A percentile compares a stretch with the other conserved stretches of the same genome.
Evolutionary conservation across 441 rosid genomes (phyloP).

Genomic region (Pelargonium myrrhifolium): DNA sequence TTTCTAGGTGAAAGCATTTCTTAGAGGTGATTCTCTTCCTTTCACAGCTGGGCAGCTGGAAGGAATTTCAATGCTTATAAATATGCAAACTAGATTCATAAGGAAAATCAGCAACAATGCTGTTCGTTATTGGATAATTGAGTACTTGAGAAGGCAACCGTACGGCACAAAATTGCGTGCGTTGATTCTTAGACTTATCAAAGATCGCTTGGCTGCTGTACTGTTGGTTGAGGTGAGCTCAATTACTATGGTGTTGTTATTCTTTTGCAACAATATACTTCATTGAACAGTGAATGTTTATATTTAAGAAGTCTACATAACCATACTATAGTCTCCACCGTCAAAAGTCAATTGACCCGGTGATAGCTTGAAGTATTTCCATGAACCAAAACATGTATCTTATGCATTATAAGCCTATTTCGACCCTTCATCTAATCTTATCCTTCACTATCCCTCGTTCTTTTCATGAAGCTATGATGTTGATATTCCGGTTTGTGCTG

Average conservation of each 20-base stretch:
- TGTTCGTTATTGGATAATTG: constrained; percentile 86
- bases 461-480: background rate
- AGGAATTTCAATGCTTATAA: constrained; percentile 66
- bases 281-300: background rate
- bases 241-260: background rate
- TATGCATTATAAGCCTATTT: too few relatives aligned
- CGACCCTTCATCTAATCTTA: too few relatives aligned
- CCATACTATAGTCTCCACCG: too few relatives aligned
- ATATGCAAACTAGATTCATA: constrained; percentile 52
- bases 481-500: background rate
- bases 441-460: too few relatives aligned
- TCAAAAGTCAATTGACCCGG: too few relatives aligned
- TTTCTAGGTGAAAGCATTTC: constrained; percentile 71
- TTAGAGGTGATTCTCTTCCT: constrained; percentile 74
- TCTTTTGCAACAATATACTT: background rate
- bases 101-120: constrained; percentile 55
- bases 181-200: constrained; percentile 68
- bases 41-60: constrained; percentile 86
- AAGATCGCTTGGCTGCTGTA: constrained; percentile 72
- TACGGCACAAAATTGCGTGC: constrained; percentile 62
- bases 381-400: too few relatives aligned
- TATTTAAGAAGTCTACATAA: too few relatives aligned
- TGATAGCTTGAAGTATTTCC: too few relatives aligned
- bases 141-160: constrained; percentile 70
- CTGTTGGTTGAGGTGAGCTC: constrained; percentile 67